Percentiles rank a stretch among this genome's conserved stretches.
phyloP scores from a whole-genome alignment of 169 alveolate species.

The Amoebophrya sp. region DNA sequence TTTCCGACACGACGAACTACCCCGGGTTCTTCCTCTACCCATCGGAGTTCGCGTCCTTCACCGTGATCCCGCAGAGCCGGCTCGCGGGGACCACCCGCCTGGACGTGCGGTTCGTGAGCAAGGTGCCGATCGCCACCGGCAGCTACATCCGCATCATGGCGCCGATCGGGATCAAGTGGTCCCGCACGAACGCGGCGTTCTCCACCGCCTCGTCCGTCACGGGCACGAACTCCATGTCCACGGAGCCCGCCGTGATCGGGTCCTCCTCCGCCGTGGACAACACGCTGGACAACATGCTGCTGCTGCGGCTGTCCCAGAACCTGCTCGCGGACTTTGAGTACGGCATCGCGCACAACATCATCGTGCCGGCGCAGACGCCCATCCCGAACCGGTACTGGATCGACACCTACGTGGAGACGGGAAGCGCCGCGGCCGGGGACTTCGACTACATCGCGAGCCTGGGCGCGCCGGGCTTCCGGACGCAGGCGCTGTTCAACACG shows the following conservation, averaged over 20 bases:
- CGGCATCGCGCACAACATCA: background rate
- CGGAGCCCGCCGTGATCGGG: background rate
- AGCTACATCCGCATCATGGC: conserved; percentile 6
- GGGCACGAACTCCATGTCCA: conserved; percentile 2
- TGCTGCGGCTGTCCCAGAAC: background rate
- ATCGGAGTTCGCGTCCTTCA: conserved; percentile 6
- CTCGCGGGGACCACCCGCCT: background rate
- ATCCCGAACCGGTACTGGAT: conserved; percentile 9
- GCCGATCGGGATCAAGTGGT: conserved; percentile 14
- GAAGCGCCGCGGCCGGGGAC: background rate
- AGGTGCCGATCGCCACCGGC: background rate
- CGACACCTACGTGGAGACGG: conserved; percentile 3
- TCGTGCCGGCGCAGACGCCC: background rate
- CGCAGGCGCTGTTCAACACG: background rate
- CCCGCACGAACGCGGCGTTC: background rate
- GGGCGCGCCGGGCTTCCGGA: conserved; percentile 13
- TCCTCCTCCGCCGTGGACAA: background rate
- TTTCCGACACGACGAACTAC: background rate
- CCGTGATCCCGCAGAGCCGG: conserved; percentile 3
- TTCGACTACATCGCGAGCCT: background rate
- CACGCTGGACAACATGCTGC: background rate
- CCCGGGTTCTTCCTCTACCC: conserved; percentile 9
- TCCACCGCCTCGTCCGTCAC: conserved; percentile 7
- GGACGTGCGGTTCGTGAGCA: background rate
- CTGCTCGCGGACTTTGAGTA: conserved; percentile 19